Evolutionary conservation across 2,329 filamentous ascomycete genomes (phyloP).

Genomic region (Aspergillaceae sp.): DNA sequence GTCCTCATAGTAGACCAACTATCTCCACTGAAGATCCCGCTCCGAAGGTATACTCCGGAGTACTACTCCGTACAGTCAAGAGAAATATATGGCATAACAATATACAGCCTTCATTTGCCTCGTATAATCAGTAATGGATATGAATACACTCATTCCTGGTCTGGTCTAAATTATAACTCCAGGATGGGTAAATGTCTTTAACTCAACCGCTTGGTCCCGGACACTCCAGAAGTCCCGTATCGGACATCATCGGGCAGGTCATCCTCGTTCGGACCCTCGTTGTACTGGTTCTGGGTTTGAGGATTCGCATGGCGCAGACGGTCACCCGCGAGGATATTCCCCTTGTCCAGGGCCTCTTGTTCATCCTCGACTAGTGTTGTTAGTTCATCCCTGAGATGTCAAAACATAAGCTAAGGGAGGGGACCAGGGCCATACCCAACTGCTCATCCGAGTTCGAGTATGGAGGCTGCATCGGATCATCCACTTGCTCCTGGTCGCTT

Average conservation of each 20-base stretch:
- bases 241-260: conserved; percentile 13
- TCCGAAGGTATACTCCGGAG: too few species aligned
- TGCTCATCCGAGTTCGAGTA: conserved; percentile 20
- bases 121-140: not conserved
- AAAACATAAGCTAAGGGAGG: not conserved
- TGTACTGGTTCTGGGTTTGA: conserved; percentile 12
- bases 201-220: conserved; percentile 2
- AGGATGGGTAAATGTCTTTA: not conserved
- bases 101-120: too few species aligned
- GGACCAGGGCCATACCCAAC: conserved; percentile 16
- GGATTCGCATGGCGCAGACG: conserved; percentile 18
- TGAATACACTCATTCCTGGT: not conserved
- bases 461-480: conserved; percentile 22
- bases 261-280: conserved; percentile 15
- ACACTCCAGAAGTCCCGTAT: conserved; percentile 1
- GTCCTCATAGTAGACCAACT: too few species aligned
- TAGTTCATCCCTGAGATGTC: not conserved
- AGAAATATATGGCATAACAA: too few species aligned
- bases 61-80: too few species aligned
- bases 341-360: conserved; percentile 12
- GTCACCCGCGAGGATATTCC: conserved; percentile 17
- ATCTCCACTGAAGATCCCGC: too few species aligned
- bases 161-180: not conserved
- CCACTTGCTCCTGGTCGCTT: conserved; percentile 13
- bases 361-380: conserved; percentile 12